These are phyloP conservation scores for Yarrowia sp. DNA, from an alignment of 805 yeast species.

Conservation along the genomic window DNA sequence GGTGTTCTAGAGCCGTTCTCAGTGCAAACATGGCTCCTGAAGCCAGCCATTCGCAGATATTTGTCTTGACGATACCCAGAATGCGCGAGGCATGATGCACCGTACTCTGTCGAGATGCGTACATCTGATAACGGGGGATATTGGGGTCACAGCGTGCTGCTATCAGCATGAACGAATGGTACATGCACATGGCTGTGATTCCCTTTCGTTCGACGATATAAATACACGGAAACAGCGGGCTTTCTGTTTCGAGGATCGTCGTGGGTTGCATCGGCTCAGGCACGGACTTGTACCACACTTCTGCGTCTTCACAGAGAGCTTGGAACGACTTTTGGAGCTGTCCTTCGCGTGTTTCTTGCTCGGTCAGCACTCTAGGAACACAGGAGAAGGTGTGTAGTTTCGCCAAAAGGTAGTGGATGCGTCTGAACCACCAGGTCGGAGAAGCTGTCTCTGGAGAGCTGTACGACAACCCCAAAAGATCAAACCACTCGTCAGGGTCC, in stretches of 20 bases:
- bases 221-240: slow-evolving; percentile 6
- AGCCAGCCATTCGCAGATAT: slow-evolving; percentile 27
- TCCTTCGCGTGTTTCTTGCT: not conserved
- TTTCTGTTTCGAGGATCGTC: slow-evolving; percentile 12
- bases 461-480: slow-evolving; percentile 7
- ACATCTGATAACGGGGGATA: slow-evolving; percentile 1
- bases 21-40: slow-evolving; percentile 26
- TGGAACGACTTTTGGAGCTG: slow-evolving; percentile 16
- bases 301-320: slow-evolving; percentile 22
- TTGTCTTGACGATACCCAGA: slow-evolving; percentile 15
- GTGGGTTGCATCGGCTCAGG: slow-evolving; percentile 34
- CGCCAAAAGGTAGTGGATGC: slow-evolving; percentile 22
- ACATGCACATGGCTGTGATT: slow-evolving; percentile 31
- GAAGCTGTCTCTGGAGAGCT: slow-evolving; percentile 14
- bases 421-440: slow-evolving; percentile 31
- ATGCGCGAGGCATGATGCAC: slow-evolving; percentile 22
- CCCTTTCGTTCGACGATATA: slow-evolving; percentile 25
- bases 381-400: slow-evolving; percentile 17
- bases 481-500: slow-evolving; percentile 37
- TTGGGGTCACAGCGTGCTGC: not conserved
- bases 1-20: slow-evolving; percentile 2
- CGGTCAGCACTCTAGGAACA: slow-evolving; percentile 13
- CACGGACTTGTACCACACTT: not conserved
- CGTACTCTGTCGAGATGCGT: not conserved
- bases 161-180: slow-evolving; percentile 25